Evolutionary conservation across 2,329 filamentous ascomycete species (phyloP), one percentile per base, ranked within the genome.

Genomic region (Claviceps sp.): DNA sequence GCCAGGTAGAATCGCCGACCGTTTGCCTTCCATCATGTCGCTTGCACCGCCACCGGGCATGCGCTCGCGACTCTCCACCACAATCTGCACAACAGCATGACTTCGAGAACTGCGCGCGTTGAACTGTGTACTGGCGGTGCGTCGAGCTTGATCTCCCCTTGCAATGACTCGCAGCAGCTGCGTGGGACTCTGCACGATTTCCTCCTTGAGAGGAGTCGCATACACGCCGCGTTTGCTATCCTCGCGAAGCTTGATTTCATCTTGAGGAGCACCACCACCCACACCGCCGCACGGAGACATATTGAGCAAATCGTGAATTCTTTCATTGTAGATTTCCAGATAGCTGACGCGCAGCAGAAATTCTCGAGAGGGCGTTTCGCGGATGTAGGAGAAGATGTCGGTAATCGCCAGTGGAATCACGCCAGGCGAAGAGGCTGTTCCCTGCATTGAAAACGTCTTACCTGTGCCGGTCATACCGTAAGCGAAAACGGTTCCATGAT

Each of bases 391-490:
- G 68, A 98, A 98, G 50, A 98, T 98, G 64, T 98, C 93, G 56
- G 93, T 97, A 60, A 98, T 97, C 41, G 93, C 93, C 41, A 97
- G 75, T 6, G 93, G 93, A 52, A 98, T 98, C 30, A 98, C 93
- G 71, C 93, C 93, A 1, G 93, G 93, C 41, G 89, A 95, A 2
- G 87, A 88, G 46, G 90, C 89, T 11, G 93, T 98, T 60, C 93
- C 93, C 72, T 98, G 93, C 93, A 98, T 98, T 41, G 91, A 97
- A 67, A 97, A 98, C 0, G 93, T 98, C 72, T 98, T 98, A 59
- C 93, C 93, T 0, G 93, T 97, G 56, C 93, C 93, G 4, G 93
- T 98, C 90, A 97, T 97, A 63, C 93, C 93, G 66, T 98, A 98
- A 18, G 91, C 91, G 66, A 98, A 97, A 24, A 98, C 93, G 1